Base-by-base conservation (phyloP, 805 yeast species). In the Soucietia sequanensis region DNA sequence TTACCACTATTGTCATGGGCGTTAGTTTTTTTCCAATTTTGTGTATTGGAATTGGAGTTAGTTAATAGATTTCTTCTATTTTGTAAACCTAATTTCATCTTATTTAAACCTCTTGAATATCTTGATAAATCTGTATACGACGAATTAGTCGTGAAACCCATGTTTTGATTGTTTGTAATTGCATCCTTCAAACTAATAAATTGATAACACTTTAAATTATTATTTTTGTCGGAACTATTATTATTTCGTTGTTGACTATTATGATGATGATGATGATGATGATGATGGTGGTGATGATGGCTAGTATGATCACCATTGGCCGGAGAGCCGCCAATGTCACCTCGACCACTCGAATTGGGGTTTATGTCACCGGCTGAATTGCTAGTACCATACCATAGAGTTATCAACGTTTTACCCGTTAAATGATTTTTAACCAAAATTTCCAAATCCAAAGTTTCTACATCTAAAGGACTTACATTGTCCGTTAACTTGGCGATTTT, bases 361-460 rank as follows among this genome's bases (percentile, higher is more conserved):
- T n/a, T n/a, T n/a, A n/a, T n/a, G n/a, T n/a, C n/a, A n/a, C n/a
- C n/a, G n/a, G n/a, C n/a, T n/a, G n/a, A n/a, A n/a, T n/a, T n/a
- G n/a, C n/a, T n/a, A 11, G 37, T 26, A n/a, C 65, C 68, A 19
- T 45, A 41, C 60, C 66, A 68, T 19, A 68, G 46, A 9, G 65
- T 44, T 14, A 50, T 40, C 15, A 68, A 42, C 3, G 61, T 58
- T 35, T 56, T 62, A 1, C 72, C 72, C 4, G 50, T 41, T 11
- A 67, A 38, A 44, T 54, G 50, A 29, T 52, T 53, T 19, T 51
- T 51, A 2, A 62, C 62, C 9, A 68, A 44, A 3, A 43, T 37
- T 16, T 68, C 71, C 31, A 68, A 50, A 36, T 68, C 71, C 15
- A 60, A 40, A 1, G 72, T 65, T 38, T 68, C 74, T 10, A 67